These are phyloP conservation scores for Trichosporon coremiiforme DNA, from an alignment of 1,284 basidiomycete genomes.

Conservation along the genomic window DNA sequence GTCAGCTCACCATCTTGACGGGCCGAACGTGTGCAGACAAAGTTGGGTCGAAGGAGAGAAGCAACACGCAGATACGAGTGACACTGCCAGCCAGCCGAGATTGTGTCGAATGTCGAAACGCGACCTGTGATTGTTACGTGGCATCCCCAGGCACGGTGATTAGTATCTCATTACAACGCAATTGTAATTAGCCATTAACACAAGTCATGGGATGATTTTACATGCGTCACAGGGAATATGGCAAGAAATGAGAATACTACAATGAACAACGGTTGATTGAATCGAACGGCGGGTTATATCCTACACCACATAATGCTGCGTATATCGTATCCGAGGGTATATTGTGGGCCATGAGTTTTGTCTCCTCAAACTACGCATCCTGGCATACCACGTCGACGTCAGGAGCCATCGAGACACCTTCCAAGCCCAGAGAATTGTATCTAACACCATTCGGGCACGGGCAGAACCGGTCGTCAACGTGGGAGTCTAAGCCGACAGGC, in stretches of 20 bases:
- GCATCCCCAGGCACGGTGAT: slow-evolving; percentile 7
- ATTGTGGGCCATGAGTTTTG: slow-evolving; percentile 5
- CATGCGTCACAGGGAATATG: slow-evolving; percentile 11
- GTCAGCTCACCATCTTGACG: slow-evolving; percentile 1
- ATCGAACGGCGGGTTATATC: not conserved
- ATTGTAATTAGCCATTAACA: not conserved
- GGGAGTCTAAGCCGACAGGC: not conserved
- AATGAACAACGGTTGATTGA: slow-evolving; percentile 8
- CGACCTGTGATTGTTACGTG: slow-evolving; percentile 18
- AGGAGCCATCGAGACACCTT: slow-evolving; percentile 35
- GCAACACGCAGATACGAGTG: not conserved
- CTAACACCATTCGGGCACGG: not conserved
- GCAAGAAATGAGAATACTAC: slow-evolving; percentile 1
- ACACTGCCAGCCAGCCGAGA: not conserved
- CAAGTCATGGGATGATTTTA: not conserved
- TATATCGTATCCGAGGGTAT: slow-evolving; percentile 9
- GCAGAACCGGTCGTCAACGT: not conserved
- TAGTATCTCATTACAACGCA: not conserved
- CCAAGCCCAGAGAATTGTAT: slow-evolving; percentile 33
- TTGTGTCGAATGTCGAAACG: slow-evolving; percentile 16
- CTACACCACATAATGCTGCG: slow-evolving; percentile 15
- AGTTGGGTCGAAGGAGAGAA: not conserved
- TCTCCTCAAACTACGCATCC: slow-evolving; percentile 23
- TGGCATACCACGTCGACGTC: slow-evolving; percentile 33
- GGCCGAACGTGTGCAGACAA: not conserved